These are phyloP conservation scores for Secale cereale DNA, from an alignment of 176 grass and related monocot species.

Conservation along the genomic window DNA sequence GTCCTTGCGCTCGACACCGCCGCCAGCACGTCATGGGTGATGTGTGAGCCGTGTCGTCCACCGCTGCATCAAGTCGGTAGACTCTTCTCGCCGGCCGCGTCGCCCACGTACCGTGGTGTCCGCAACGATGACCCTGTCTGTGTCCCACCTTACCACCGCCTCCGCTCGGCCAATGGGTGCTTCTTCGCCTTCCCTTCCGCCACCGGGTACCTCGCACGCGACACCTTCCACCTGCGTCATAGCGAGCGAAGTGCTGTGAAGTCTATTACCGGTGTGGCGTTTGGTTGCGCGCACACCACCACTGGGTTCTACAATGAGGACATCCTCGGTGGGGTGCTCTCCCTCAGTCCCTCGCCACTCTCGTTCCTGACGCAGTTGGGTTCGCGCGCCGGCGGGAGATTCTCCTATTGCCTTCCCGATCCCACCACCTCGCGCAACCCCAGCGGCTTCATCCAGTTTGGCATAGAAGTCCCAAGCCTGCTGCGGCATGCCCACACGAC, in stretches of 20 bases:
- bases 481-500: neutral
- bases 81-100: too few species aligned
- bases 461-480: neutral
- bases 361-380: neutral
- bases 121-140: too few species aligned
- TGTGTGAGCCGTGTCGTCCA: too few species aligned
- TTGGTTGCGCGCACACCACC: neutral
- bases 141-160: too few species aligned
- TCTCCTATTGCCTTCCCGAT: neutral
- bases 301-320: neutral
- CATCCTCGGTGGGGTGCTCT: neutral
- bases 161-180: neutral
- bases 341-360: neutral
- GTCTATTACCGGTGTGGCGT: neutral
- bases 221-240: neutral
- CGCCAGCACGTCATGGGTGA: too few species aligned
- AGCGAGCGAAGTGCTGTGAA: neutral
- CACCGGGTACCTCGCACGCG: neutral
- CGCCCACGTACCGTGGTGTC: too few species aligned
- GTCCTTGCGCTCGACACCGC: too few species aligned
- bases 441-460: neutral
- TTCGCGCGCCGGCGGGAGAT: neutral
- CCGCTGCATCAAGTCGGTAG: too few species aligned
- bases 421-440: neutral
- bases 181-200: neutral